Conservation (phyloP, 192 early-diverging fungal species). For the Backusella morwellensis region DNA sequence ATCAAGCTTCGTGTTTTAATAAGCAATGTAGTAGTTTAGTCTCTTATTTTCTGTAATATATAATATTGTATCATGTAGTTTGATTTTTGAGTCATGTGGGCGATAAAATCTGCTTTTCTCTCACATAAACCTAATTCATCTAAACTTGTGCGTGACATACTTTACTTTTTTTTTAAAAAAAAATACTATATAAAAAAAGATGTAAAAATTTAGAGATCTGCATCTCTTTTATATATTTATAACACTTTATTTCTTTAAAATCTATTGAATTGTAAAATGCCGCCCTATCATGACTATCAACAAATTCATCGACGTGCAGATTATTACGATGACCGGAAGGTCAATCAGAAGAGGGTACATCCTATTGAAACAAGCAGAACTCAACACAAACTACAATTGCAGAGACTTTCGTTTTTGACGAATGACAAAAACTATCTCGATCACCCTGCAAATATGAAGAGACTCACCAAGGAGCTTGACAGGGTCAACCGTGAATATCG, state of each 20-base stretch:
- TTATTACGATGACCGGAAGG: neutral
- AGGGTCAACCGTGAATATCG: conserved; percentile 44
- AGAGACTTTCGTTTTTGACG: conserved; percentile 39
- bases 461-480: conserved; percentile 42
- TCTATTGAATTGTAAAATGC: neutral
- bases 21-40: conserved; percentile 3
- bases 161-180: neutral
- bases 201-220: neutral
- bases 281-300: neutral
- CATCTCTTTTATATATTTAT: neutral
- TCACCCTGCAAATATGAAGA: conserved; percentile 39
- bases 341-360: neutral
- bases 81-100: neutral
- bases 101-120: neutral
- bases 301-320: neutral
- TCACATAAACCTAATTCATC: conserved; percentile 1
- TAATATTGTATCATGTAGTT: neutral
- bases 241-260: neutral
- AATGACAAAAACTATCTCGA: conserved; percentile 40
- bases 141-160: neutral
- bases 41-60: conserved; percentile 2
- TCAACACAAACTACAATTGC: conserved; percentile 43
- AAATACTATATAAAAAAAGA: neutral
- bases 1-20: conserved; percentile 2
- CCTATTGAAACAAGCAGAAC: conserved; percentile 27